phyloP scores from a whole-genome alignment of 2,329 filamentous ascomycete species.

The Paracorniculantispora psalliotae region DNA sequence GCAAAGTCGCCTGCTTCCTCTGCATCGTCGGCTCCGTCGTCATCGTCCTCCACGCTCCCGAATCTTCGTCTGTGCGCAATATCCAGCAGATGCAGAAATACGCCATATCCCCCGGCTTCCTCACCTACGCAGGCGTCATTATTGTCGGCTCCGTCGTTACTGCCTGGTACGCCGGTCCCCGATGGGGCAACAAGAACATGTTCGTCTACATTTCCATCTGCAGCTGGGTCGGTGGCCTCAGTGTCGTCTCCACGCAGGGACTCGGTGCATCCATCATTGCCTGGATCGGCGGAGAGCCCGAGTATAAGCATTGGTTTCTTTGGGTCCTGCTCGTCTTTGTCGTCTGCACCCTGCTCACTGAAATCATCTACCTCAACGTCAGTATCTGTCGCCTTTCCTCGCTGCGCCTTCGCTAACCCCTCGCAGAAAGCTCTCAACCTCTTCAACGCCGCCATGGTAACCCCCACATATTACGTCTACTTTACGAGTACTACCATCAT shows the following conservation, averaged over 20 bases:
- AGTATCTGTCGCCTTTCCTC: constrained; percentile 35
- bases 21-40: constrained; percentile 91
- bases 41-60: constrained; percentile 89
- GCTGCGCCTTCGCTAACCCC: constrained; percentile 27
- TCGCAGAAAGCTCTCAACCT: constrained; percentile 92
- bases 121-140: constrained; percentile 78
- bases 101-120: constrained; percentile 80
- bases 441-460: constrained; percentile 94
- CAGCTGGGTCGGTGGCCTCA: constrained; percentile 88
- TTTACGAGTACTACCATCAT: constrained; percentile 96
- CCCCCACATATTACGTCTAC: constrained; percentile 97
- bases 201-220: constrained; percentile 95
- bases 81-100: constrained; percentile 92
- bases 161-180: constrained; percentile 75
- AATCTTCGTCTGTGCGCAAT: constrained; percentile 74
- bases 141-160: constrained; percentile 67
- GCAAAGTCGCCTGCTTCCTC: constrained; percentile 91
- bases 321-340: constrained; percentile 92
- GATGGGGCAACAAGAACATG: constrained; percentile 96
- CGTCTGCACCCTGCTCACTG: constrained; percentile 78
- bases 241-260: constrained; percentile 91
- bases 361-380: constrained; percentile 95
- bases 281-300: constrained; percentile 71
- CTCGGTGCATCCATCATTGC: constrained; percentile 87
- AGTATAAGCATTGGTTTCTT: constrained; percentile 97